phyloP scores from a whole-genome alignment of 2,329 filamentous ascomycete genomes.

The Colletotrichum liaoningense region DNA sequence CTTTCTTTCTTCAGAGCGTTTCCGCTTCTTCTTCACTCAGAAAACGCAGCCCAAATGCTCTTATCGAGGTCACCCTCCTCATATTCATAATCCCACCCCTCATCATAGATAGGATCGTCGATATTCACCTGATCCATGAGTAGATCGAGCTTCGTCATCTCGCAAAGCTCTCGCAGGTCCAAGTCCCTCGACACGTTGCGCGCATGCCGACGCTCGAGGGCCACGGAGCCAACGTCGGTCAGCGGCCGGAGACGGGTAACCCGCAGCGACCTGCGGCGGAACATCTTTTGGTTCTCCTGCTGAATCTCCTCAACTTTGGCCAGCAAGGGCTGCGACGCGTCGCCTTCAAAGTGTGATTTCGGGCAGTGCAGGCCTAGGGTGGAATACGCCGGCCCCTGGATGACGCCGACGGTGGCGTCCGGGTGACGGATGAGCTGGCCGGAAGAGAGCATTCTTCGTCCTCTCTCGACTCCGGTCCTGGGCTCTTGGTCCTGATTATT shows the following conservation, averaged over 20 bases:
- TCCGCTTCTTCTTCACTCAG: neutral
- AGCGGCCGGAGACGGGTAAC: constrained; percentile 28
- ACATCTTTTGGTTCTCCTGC: constrained; percentile 49
- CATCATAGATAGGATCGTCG: constrained; percentile 41
- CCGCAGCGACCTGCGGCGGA: constrained; percentile 2
- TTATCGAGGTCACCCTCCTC: constrained; percentile 40
- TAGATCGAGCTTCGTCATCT: constrained; percentile 36
- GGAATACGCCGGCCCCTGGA: constrained; percentile 66
- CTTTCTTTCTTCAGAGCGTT: neutral
- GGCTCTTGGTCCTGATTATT: constrained; percentile 16
- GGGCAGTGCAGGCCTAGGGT: constrained; percentile 57
- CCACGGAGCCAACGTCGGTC: neutral
- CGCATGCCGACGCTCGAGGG: constrained; percentile 37
- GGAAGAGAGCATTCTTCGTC: constrained; percentile 50
- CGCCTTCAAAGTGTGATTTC: constrained; percentile 60
- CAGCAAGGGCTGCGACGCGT: constrained; percentile 57
- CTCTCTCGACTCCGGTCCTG: constrained; percentile 42
- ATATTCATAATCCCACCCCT: constrained; percentile 48
- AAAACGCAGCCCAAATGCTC: neutral
- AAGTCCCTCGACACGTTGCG: constrained; percentile 45
- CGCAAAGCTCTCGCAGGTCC: constrained; percentile 38
- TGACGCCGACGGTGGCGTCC: constrained; percentile 62
- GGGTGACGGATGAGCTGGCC: constrained; percentile 54
- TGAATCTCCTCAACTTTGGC: constrained; percentile 57
- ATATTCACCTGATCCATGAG: constrained; percentile 41